Base-by-base conservation (phyloP, 2,329 filamentous ascomycete genomes). In the Cordyceps militaris region DNA sequence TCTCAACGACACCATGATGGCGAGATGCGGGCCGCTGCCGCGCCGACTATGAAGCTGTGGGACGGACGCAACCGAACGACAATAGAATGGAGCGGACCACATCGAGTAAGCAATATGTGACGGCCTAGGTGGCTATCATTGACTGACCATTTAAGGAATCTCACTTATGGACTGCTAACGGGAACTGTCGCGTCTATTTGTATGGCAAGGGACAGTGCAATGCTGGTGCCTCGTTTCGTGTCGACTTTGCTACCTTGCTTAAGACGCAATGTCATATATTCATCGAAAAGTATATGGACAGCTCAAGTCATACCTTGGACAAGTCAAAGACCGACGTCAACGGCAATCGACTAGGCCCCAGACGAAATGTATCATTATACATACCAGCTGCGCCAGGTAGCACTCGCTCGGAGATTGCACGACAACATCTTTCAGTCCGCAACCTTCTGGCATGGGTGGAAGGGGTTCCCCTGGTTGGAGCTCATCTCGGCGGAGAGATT, bases 391-490 rank as follows among this genome's bases (percentile, higher is more conserved):
- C 87, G 0, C 76, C 4, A 76, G 80, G 49, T 77, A 78, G 62
- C 74, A 78, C 4, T 78, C 85, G 60, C 74, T 80, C 0, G 82
- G 84, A 63, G 70, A 76, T 38, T 87, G 32, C 30, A 14, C 50
- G 44, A 38, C 57, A 87, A 68, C 85, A 90, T 64, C 67, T 90
- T 5, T 82, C 84, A 1, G 88, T 83, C 3, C 80, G 89, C 14
- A 93, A 93, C 66, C 82, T 91, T 63, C 86, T 92, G 59, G 88
- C 89, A 3, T 91, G 85, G 76, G 69, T 89, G 1, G 79, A 82
- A 58, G 75, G 81, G 3, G 80, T 80, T 60, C 82, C 88, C 0
- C 67, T 92, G 34, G 88, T 91, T 1, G 89, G 88, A 6, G 73
- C 78, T 36, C 79, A 82, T 55, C 77, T 94, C 19, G 87, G 88